Percentiles rank a stretch among this genome's conserved stretches.
Conservation (phyloP, 2,329 filamentous ascomycete genomes). For the Aureobasidium sp. region DNA sequence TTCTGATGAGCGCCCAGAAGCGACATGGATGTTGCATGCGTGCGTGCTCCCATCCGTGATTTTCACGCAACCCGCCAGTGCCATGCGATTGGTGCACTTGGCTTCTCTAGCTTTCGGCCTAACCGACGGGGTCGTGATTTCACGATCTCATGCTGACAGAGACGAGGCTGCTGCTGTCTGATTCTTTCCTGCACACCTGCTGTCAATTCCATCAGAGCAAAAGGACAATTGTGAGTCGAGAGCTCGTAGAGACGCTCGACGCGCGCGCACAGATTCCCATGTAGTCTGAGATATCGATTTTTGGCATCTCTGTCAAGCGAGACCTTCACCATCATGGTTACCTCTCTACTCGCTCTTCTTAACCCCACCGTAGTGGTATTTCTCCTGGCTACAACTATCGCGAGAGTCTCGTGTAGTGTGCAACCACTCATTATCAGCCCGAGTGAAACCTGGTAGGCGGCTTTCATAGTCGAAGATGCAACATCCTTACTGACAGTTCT, state of each 20-base stretch:
- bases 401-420: not conserved
- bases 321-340: not conserved
- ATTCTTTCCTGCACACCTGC: not conserved
- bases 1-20: not conserved
- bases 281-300: not conserved
- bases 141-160: not conserved
- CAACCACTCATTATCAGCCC: constrained; percentile 25
- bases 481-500: constrained; percentile 15
- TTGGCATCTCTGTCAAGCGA: not conserved
- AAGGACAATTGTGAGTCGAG: not conserved
- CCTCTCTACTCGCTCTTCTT: not conserved
- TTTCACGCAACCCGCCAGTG: not conserved
- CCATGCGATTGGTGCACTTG: constrained; percentile 1
- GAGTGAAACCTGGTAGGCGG: constrained; percentile 23
- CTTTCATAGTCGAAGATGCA: not conserved
- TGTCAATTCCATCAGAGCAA: not conserved
- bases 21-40: constrained; percentile 6
- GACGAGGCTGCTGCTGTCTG: not conserved
- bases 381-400: not conserved
- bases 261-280: not conserved
- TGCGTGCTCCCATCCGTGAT: not conserved
- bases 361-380: not conserved
- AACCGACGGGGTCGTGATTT: not conserved
- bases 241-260: not conserved
- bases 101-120: constrained; percentile 5